Base-by-base conservation (phyloP, 768 basidiomycete species). In the Russula griseocarnosa region DNA sequence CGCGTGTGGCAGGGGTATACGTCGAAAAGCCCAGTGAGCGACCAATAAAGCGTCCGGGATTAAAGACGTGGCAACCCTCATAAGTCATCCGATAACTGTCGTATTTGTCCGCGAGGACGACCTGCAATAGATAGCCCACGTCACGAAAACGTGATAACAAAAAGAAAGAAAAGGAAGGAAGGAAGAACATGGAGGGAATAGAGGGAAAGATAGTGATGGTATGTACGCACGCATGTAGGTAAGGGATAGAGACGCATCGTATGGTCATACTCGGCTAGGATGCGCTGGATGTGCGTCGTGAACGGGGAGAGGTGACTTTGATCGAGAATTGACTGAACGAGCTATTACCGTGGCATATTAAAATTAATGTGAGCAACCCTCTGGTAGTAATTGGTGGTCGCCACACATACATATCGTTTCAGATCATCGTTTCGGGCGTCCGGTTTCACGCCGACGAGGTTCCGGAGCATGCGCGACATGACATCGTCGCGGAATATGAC, bases 51-150 rank as follows among this genome's bases (percentile, higher is more conserved):
- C 88, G 86, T 22, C 97, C 95, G 0, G 97, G 97, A 73, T 99
- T 99, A 81, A 98, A 94, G 30, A 98, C 97, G 75, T 98, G 97
- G 70, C 97, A 98, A 13, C 94, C 94, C 63, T 95, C 94, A 73
- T 99, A 99, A 1, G 95, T 98, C 67, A 97, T 80, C 70, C 97
- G 93, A 74, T 93, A 99, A 53, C 90, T 85, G 73, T 97, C 95
- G 71, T 98, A 97, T 75, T 89, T 94, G 76, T 99, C 97, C 1
- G 97, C 97, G 14, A 99, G 83, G 36, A 98, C 81, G 22, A 98
- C 80, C 94, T 97, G 66, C 44, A 30, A 30, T 30, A 5, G 30
- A 20, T 59, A 40, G 61, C 3, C 9, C 52, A 40, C 18, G 32
- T 72, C 59, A 74, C 18, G 18, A 42, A 30, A 30, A 57, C 34